Evolutionary conservation across 1,139 yeast genomes (phyloP).

Genomic region (Protomyces macrosporus): DNA sequence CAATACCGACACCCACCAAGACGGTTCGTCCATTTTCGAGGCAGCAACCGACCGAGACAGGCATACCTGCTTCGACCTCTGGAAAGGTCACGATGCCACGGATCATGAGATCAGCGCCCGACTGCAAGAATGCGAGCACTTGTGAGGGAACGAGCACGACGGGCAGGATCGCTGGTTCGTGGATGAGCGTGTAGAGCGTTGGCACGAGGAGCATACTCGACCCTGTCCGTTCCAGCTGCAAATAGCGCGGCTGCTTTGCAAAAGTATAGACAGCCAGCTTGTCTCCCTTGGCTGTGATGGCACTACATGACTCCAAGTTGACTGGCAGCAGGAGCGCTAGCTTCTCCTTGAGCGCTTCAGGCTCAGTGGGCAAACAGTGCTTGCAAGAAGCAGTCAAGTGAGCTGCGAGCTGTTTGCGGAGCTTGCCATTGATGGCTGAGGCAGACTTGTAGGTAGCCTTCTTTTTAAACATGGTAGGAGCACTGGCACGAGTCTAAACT

Average conservation of each 20-base stretch:
- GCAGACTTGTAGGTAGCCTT: conserved; percentile 11
- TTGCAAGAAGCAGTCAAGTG: background rate
- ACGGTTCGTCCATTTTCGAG: background rate
- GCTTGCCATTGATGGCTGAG: conserved; percentile 14
- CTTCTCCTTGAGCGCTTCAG: conserved; percentile 6
- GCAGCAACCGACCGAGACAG: conserved; percentile 5
- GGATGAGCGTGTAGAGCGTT: conserved; percentile 2
- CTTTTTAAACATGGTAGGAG: conserved; percentile 10
- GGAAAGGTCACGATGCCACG: conserved; percentile 14
- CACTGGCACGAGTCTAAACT: too few relatives aligned
- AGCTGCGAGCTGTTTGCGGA: conserved; percentile 7
- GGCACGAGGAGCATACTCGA: background rate
- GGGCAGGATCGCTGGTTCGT: conserved; percentile 1
- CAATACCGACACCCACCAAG: conserved; percentile 11
- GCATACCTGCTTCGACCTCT: conserved; percentile 8
- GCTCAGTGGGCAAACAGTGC: background rate
- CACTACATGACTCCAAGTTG: background rate
- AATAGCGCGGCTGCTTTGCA: conserved; percentile 1
- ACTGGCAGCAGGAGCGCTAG: conserved; percentile 5
- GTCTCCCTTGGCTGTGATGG: conserved; percentile 10
- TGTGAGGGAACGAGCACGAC: conserved; percentile 6
- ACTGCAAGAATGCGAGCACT: conserved; percentile 5
- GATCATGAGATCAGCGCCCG: conserved; percentile 22
- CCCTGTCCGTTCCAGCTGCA: background rate
- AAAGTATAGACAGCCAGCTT: conserved; percentile 1